Evolutionary conservation across 495 filamentous ascomycete species (phyloP), one percentile per base, ranked within the genome.

Genomic region (Penicillium egyptiacum): DNA sequence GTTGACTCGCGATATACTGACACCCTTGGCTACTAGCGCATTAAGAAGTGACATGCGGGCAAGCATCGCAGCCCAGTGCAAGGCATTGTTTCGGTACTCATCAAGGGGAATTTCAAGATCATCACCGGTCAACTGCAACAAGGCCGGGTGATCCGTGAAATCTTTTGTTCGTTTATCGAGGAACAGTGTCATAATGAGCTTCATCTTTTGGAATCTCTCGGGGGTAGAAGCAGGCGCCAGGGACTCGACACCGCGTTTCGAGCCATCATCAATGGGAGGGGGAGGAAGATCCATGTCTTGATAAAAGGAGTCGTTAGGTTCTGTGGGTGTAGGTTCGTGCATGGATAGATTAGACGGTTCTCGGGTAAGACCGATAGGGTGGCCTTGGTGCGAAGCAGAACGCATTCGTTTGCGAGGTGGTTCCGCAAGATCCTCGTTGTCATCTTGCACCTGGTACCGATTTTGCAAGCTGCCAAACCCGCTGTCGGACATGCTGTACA

Each of bases 21-120:
- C 91, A 4, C 94, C 94, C 43, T 85, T 86, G 7, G 83, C 77
- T 58, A 98, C 88, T 0, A 98, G 79, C 2, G 90, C 85, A 52
- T 88, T 81, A 37, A 96, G 71, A 7, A 97, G 78, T 10, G 88
- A 81, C 66, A 93, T 83, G 20, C 90, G 87, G n/a, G 89, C 90
- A 45, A 98, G 80, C 39, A 93, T 96, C 10, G 94, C 91, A n/a
- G 93, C 94, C 94, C 94, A 98, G 65, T 96, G 93, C 30, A 98
- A 78, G 22, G 94, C 90, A 53, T 89, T 96, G 68, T 96, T 92
- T 22, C 86, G 85, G 52, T 88, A 89, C 5, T 84, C 76, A 65
- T 98, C 94, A 53, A 98, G 86, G 9, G 95, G 93, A 28, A 90
- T 83, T 65, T 98, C 94, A 28, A 98, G 82, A 53, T 97, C 92